phyloP scores from a whole-genome alignment of 2,329 filamentous ascomycete species.

The Penicillium nordicum region DNA sequence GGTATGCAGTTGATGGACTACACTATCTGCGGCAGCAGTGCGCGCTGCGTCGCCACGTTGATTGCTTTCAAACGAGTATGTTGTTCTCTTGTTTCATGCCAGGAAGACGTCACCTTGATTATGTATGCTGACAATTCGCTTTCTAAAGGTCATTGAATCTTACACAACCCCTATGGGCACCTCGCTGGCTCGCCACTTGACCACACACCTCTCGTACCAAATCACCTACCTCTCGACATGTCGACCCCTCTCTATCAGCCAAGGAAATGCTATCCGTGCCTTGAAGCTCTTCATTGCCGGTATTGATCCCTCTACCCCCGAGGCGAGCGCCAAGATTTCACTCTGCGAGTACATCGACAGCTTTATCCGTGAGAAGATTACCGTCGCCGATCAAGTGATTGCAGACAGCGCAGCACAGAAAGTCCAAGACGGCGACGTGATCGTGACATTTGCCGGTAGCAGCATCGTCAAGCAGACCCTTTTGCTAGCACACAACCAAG shows the following conservation, averaged over 20 bases:
- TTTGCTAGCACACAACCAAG: conserved; percentile 64
- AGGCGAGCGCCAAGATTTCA: conserved; percentile 74
- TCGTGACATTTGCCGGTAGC: conserved; percentile 84
- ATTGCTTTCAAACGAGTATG: conserved; percentile 81
- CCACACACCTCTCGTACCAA: conserved; percentile 87
- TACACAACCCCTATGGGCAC: conserved; percentile 84
- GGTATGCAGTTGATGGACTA: conserved; percentile 91
- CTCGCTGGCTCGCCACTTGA: conserved; percentile 85
- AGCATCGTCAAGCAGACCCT: conserved; percentile 82
- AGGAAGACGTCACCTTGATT: background rate
- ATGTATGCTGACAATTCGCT: conserved; percentile 15
- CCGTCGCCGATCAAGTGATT: conserved; percentile 81
- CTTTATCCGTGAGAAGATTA: conserved; percentile 88
- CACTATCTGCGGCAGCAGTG: conserved; percentile 82
- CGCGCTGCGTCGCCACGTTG: conserved; percentile 80
- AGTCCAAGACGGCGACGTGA: conserved; percentile 73
- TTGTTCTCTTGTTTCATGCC: conserved; percentile 7
- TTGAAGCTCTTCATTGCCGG: conserved; percentile 90
- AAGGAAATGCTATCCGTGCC: conserved; percentile 95
- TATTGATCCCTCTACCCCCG: conserved; percentile 79
- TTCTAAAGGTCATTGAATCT: conserved; percentile 73
- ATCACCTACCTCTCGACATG: conserved; percentile 93
- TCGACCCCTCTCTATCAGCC: conserved; percentile 91
- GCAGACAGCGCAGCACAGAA: conserved; percentile 69
- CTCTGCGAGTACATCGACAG: conserved; percentile 79